Conservation (phyloP, 148 eudicot genomes). For the Drosera capensis region DNA sequence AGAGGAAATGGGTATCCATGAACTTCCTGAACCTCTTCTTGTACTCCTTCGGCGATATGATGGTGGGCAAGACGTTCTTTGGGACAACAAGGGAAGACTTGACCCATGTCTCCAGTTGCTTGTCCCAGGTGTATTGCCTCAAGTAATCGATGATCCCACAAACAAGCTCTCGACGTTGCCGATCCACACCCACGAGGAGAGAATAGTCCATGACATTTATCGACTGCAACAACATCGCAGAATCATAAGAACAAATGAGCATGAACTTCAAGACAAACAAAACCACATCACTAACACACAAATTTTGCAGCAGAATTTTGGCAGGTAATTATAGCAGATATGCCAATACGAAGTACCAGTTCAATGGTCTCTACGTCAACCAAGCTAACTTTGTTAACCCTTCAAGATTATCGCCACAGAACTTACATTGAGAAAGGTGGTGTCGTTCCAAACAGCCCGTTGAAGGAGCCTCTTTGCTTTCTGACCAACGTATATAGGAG, state of each 20-base stretch:
- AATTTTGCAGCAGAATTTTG: background rate
- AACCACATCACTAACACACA: no score
- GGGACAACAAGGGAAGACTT: constrained; percentile 75
- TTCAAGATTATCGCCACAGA: background rate
- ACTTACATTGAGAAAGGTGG: constrained; percentile 79
- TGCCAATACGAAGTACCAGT: no score
- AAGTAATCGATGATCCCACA: constrained; percentile 92
- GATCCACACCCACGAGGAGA: constrained; percentile 78
- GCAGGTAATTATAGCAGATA: background rate
- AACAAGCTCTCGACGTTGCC: constrained; percentile 45
- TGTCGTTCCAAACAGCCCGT: constrained; percentile 91
- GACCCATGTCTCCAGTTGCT: constrained; percentile 87
- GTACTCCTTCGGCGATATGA: constrained; percentile 73
- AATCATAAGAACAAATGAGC: background rate
- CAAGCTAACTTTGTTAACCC: no score
- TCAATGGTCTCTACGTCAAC: no score
- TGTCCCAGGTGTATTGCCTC: constrained; percentile 91
- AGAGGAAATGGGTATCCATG: constrained; percentile 63
- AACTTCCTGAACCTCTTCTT: constrained; percentile 84
- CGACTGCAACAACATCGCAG: constrained; percentile 31
- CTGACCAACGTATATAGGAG: constrained; percentile 69
- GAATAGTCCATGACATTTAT: constrained; percentile 94
- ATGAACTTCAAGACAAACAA: no score
- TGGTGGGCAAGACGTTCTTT: constrained; percentile 56
- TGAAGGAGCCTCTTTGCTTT: constrained; percentile 59